These are phyloP conservation scores for Mollisiaceae sp. DNA, from an alignment of 2,329 filamentous ascomycete species.

Conservation along the genomic window DNA sequence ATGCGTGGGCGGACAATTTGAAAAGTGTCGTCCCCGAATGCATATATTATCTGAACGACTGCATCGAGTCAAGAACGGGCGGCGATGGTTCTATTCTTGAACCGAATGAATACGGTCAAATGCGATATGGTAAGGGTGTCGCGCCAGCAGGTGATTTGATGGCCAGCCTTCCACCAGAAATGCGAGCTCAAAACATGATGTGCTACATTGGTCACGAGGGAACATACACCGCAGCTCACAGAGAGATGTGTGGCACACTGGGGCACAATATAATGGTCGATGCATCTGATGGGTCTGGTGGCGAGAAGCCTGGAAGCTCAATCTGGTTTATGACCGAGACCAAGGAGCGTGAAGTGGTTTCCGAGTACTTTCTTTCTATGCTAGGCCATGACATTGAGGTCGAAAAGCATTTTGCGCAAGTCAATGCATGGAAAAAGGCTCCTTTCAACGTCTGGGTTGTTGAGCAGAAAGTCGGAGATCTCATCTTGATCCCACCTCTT, in stretches of 20 bases:
- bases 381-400: conserved; percentile 96
- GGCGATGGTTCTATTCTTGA: conserved; percentile 60
- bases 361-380: conserved; percentile 92
- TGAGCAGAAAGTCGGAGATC: conserved; percentile 87
- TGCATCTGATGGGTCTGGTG: conserved; percentile 73
- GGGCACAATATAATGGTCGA: conserved; percentile 99
- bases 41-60: conserved; percentile 91
- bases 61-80: conserved; percentile 60
- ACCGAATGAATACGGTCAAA: conserved; percentile 46
- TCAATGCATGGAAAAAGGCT: conserved; percentile 94
- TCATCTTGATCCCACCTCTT: conserved; percentile 90
- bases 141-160: conserved; percentile 88
- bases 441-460: conserved; percentile 93
- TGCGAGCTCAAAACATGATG: conserved; percentile 97
- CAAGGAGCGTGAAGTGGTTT: conserved; percentile 86
- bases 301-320: conserved; percentile 84
- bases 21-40: conserved; percentile 77
- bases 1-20: conserved; percentile 82
- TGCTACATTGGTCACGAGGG: conserved; percentile 98
- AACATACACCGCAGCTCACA: conserved; percentile 92
- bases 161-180: conserved; percentile 84
- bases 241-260: conserved; percentile 95
- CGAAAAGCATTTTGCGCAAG: conserved; percentile 94
- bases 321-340: conserved; percentile 99
- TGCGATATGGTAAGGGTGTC: conserved; percentile 48